Evolutionary conservation across 257 asterid species (phyloP), one percentile per base, ranked within the genome.

Genomic region (Striga asiatica): DNA sequence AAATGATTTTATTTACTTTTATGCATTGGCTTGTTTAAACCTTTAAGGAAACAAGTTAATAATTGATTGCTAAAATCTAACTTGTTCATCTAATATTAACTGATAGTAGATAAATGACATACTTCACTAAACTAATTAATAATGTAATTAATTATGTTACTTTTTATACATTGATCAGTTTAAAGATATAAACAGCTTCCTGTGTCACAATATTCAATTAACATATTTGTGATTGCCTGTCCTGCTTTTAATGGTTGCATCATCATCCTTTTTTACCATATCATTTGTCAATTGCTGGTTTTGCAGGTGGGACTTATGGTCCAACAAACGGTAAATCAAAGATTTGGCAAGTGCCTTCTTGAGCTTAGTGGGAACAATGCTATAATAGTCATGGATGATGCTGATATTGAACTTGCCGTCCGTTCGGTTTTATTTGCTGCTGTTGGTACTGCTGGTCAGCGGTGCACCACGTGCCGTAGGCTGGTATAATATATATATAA

Each of bases 391-490:
- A 92, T 88, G 99, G 99, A 88, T 50, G 99, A 88, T 71, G 97
- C 94, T 2, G 94, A 92, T 55, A 64, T 72, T 35, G 88, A 92
- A 70, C 95, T 92, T 47, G 97, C 94, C 21, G 95, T 85, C 62
- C 97, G 91, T 34, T 81, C 99, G 18, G 86, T 92, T 68, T 49
- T 92, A 50, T 92, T 92, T 66, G 99, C 99, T 32, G 99, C 97
- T 52, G 97, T 92, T 59, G 97, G 99, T 67, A 88, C 97, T 14
- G 99, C 97, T 76, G 99, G 99, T 52, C 99, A 92, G 69, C 87
- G 99, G 59, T 92, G 99, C 69, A 88, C 99, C 7, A 84, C 97
- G 10, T 92, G 97, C 76, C 94, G 99, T 54, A 82, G 99, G 74
- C 79, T 92, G 99, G 99, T 92, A 82, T 4, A n/a, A 13, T 55